Conservation (phyloP, 176 grass and related monocot genomes). For the Carex myosuroides region DNA sequence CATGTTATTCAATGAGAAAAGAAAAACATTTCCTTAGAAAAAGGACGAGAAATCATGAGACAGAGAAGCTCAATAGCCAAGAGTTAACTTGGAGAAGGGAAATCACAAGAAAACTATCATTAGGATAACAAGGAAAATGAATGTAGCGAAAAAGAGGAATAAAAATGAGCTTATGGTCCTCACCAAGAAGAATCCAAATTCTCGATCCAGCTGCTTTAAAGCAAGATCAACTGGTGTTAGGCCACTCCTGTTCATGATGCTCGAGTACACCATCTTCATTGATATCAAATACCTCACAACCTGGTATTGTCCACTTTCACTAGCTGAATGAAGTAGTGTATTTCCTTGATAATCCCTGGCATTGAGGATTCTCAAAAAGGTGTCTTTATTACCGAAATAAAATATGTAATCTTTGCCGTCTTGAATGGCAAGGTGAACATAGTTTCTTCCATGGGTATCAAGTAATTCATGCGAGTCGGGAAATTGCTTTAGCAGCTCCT, state of each 20-base stretch:
- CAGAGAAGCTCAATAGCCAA: too few species aligned
- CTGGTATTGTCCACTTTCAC: slow-evolving; percentile 24
- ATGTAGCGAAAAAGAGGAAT: too few species aligned
- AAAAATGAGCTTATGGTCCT: neutral
- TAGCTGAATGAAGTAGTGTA: slow-evolving; percentile 67
- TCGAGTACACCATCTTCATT: slow-evolving; percentile 30
- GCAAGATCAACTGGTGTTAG: slow-evolving; percentile 65
- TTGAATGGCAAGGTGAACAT: slow-evolving; percentile 49
- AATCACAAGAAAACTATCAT: too few species aligned
- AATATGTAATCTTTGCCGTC: too few species aligned
- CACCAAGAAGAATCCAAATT: slow-evolving; percentile 46
- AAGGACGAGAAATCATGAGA: too few species aligned
- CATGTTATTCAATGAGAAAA: too few species aligned
- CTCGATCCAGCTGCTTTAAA: slow-evolving; percentile 28
- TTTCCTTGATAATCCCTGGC: slow-evolving; percentile 62
- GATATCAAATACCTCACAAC: slow-evolving; percentile 46
- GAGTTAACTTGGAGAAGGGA: too few species aligned
- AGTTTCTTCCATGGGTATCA: slow-evolving; percentile 59
- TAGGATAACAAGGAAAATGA: too few species aligned
- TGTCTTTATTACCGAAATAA: neutral
- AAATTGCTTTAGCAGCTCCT: slow-evolving; percentile 36
- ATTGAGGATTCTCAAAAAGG: slow-evolving; percentile 51
- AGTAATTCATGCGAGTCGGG: slow-evolving; percentile 59
- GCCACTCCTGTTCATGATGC: slow-evolving; percentile 58
- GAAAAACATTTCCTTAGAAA: too few species aligned